Conservation (phyloP, 2,329 filamentous ascomycete genomes). For the Hirsutella thompsonii region DNA sequence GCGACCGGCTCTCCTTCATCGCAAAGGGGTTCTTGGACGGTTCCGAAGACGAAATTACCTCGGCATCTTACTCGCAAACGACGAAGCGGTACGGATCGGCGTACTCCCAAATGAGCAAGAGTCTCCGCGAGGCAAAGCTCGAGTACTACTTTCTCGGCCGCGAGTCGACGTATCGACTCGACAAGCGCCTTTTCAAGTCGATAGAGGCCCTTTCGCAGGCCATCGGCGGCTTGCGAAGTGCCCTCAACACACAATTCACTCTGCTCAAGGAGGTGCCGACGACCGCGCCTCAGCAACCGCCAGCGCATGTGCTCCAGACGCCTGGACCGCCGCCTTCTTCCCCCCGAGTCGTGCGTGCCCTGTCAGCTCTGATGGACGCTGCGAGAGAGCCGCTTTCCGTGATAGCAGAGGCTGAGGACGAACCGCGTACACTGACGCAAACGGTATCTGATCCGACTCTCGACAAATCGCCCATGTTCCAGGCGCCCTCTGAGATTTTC, state of each 20-base stretch:
- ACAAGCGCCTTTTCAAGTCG: constrained; percentile 69
- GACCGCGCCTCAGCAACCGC: constrained; percentile 1
- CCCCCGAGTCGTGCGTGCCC: constrained; percentile 13
- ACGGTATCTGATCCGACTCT: constrained; percentile 17
- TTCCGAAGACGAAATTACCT: constrained; percentile 62
- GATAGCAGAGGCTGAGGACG: constrained; percentile 46
- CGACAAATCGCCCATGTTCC: constrained; percentile 25
- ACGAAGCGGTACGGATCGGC: constrained; percentile 52
- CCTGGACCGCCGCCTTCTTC: constrained; percentile 10
- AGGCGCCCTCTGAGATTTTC: constrained; percentile 72
- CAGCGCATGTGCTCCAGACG: neutral
- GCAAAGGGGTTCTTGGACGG: constrained; percentile 76
- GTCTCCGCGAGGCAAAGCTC: constrained; percentile 73
- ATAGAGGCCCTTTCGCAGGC: constrained; percentile 78
- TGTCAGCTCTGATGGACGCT: constrained; percentile 22
- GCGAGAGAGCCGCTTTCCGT: constrained; percentile 39
- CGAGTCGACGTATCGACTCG: constrained; percentile 66
- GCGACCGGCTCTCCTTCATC: constrained; percentile 71
- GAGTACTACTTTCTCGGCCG: constrained; percentile 76
- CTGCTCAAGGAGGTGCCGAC: constrained; percentile 53
- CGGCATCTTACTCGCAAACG: constrained; percentile 49
- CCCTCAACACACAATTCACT: constrained; percentile 78
- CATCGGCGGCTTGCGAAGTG: constrained; percentile 80
- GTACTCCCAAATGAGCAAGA: constrained; percentile 59
- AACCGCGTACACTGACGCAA: constrained; percentile 18